Evolutionary conservation across 352 stramenopile species (phyloP).

Genomic region (Pythium sukuiense): DNA sequence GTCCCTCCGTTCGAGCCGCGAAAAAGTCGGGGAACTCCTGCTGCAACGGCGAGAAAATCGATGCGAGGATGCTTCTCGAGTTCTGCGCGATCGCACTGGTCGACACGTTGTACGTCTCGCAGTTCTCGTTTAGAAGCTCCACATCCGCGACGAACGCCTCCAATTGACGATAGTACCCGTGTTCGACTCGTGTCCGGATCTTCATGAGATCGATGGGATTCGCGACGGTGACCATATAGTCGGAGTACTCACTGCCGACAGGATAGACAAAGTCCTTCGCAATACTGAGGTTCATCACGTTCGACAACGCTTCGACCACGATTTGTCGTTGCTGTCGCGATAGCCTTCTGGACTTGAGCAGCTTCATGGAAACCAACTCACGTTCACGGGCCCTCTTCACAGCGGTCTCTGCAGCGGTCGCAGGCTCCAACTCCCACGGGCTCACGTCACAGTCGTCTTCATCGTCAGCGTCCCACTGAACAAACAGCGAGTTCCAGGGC

Average conservation of each 20-base stretch:
- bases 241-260: conserved; percentile 68
- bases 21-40: conserved; percentile 56
- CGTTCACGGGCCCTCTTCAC: conserved; percentile 48
- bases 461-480: conserved; percentile 72
- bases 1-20: conserved; percentile 23
- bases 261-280: conserved; percentile 81
- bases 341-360: conserved; percentile 58
- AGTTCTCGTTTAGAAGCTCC: conserved; percentile 73
- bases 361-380: conserved; percentile 32
- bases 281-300: conserved; percentile 68
- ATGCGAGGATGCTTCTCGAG: conserved; percentile 60
- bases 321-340: conserved; percentile 43
- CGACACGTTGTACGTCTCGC: conserved; percentile 84
- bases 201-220: conserved; percentile 86
- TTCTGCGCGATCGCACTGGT: conserved; percentile 83
- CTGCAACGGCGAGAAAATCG: conserved; percentile 59
- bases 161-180: conserved; percentile 82
- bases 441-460: conserved; percentile 67
- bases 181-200: conserved; percentile 64
- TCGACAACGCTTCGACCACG: conserved; percentile 57
- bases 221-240: conserved; percentile 81
- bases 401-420: conserved; percentile 28
- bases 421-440: conserved; percentile 80
- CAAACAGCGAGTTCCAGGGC: conserved; percentile 76
- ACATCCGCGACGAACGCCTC: conserved; percentile 81